These are phyloP conservation scores for Selenicereus undatus DNA, from an alignment of 148 eudicot species.

Conservation along the genomic window DNA sequence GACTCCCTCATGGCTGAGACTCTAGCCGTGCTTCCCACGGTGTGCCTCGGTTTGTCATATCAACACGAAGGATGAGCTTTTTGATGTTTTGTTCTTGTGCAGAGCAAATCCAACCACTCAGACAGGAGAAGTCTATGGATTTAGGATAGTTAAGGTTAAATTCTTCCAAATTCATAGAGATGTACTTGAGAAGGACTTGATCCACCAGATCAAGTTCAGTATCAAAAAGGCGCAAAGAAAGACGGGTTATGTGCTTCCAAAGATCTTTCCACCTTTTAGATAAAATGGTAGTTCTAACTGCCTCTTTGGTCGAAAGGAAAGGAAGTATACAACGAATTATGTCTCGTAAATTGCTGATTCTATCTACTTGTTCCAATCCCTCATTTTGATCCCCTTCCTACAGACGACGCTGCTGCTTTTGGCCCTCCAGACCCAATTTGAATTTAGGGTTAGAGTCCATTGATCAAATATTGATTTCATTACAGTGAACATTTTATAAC, in stretches of 20 bases:
- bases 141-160: not conserved
- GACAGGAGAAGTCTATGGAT: not conserved
- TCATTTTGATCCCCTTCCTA: no score
- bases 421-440: no score
- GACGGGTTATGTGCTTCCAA: not conserved
- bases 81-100: not conserved
- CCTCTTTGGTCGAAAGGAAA: not conserved
- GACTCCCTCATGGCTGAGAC: no score
- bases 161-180: not conserved
- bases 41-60: not conserved
- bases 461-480: no score
- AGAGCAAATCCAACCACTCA: not conserved
- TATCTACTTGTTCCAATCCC: no score
- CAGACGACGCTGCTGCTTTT: no score
- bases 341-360: slow-evolving; percentile 6
- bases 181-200: slow-evolving; percentile 10
- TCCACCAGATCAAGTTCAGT: not conserved
- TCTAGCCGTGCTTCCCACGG: no score
- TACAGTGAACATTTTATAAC: no score
- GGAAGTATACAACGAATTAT: not conserved
- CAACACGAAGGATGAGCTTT: not conserved
- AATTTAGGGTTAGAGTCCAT: no score
- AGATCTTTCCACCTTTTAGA: not conserved
- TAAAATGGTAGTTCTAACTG: no score
- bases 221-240: not conserved